Percentiles rank a stretch among this genome's conserved stretches.
These are phyloP conservation scores for Bertia moriformis DNA, from an alignment of 2,329 filamentous ascomycete species.

Conservation along the genomic window DNA sequence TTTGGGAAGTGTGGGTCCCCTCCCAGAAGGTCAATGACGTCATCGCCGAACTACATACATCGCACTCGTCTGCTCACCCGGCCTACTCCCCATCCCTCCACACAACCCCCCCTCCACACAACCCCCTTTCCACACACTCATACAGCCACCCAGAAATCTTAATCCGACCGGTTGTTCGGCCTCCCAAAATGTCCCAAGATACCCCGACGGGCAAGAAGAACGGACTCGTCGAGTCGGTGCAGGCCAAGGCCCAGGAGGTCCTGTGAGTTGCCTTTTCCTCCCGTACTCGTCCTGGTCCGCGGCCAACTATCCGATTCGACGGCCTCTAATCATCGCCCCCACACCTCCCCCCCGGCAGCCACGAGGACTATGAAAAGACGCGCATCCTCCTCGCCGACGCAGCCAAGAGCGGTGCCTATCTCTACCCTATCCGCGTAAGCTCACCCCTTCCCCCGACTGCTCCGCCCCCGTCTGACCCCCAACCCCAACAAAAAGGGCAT, in stretches of 20 bases:
- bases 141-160: too few species aligned
- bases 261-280: neutral
- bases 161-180: too few species aligned
- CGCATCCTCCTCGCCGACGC: conserved; percentile 51
- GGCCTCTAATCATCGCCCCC: conserved; percentile 1
- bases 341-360: conserved; percentile 19
- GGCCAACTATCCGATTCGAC: neutral
- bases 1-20: too few species aligned
- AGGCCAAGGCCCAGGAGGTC: conserved; percentile 2
- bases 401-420: conserved; percentile 61
- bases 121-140: too few species aligned
- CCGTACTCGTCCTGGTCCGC: neutral
- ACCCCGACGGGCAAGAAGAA: neutral
- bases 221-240: neutral
- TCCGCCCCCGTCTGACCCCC: too few species aligned
- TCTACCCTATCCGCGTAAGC: conserved; percentile 65
- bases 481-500: conserved; percentile 28
- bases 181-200: too few species aligned
- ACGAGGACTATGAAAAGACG: conserved; percentile 59
- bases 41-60: too few species aligned
- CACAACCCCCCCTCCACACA: too few species aligned
- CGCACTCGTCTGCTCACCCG: too few species aligned
- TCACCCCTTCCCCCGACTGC: neutral
- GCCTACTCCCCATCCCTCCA: too few species aligned
- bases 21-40: too few species aligned